Conservation (phyloP, 345 rosid genomes). For the Pistacia atlantica region DNA sequence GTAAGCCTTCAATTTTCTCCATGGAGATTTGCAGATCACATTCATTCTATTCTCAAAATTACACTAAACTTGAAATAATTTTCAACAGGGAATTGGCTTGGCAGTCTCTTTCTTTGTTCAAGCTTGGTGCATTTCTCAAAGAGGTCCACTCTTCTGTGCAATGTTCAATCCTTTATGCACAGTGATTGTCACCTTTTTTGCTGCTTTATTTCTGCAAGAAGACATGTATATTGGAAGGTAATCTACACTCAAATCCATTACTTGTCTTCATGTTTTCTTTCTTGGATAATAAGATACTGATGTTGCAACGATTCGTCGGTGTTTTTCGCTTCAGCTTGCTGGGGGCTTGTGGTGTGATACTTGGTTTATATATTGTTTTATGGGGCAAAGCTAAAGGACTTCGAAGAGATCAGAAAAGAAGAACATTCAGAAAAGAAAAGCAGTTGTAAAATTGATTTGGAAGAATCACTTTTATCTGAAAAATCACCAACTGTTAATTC, state of each 20-base stretch:
- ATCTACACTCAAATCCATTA: neutral
- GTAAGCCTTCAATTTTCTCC: conserved; percentile 23
- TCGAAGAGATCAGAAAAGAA: conserved; percentile 22
- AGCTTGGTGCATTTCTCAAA: conserved; percentile 67
- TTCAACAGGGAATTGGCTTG: conserved; percentile 47
- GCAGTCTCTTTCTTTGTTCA: conserved; percentile 57
- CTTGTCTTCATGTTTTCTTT: neutral
- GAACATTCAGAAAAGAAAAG: conserved; percentile 35
- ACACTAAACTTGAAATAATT: neutral
- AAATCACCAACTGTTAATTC: neutral
- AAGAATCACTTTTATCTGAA: conserved; percentile 54
- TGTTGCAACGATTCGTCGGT: neutral
- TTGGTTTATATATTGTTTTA: conserved; percentile 51
- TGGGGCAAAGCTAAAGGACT: conserved; percentile 75
- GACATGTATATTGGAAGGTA: conserved; percentile 60
- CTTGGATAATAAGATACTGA: neutral
- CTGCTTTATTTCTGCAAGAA: conserved; percentile 58
- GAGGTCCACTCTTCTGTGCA: conserved; percentile 68
- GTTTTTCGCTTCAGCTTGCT: conserved; percentile 40
- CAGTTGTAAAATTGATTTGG: conserved; percentile 26
- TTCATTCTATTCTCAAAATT: neutral
- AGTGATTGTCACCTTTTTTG: conserved; percentile 55
- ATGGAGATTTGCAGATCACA: neutral
- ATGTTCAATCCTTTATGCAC: conserved; percentile 68
- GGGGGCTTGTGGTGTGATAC: conserved; percentile 53